Conservation (phyloP, 2,329 filamentous ascomycete species). For the Fusarium agapanthi region DNA sequence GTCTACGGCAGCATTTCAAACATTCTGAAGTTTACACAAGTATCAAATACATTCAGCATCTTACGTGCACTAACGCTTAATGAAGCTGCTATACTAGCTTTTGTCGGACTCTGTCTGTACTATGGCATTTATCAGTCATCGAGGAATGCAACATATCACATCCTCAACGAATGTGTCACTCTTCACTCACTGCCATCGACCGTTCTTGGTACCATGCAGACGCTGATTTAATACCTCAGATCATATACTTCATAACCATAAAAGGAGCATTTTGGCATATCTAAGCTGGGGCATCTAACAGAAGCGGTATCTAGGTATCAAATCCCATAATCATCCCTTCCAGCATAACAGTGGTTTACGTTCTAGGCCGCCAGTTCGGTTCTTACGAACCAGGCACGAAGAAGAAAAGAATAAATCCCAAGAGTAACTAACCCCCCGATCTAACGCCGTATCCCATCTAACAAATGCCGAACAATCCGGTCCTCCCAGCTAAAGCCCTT, state of each 20-base stretch:
- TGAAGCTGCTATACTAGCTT: not conserved
- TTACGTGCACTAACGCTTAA: not conserved
- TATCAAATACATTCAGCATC: not conserved
- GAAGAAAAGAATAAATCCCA: slow-evolving; percentile 5
- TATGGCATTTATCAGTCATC: not conserved
- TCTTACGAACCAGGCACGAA: not conserved
- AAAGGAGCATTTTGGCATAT: not conserved
- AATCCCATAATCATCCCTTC: slow-evolving; percentile 20
- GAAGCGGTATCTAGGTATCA: slow-evolving; percentile 35
- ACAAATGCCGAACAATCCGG: slow-evolving; percentile 23
- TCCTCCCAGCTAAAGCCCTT: not conserved
- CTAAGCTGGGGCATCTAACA: slow-evolving; percentile 12
- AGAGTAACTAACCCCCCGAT: not conserved
- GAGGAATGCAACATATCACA: not conserved
- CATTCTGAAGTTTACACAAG: not conserved
- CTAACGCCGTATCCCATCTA: slow-evolving; percentile 35
- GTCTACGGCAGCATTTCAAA: not conserved
- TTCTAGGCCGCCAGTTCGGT: not conserved
- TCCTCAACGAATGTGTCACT: not conserved
- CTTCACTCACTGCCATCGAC: not conserved
- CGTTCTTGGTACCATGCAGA: not conserved
- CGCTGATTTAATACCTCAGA: not conserved
- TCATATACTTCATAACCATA: not conserved
- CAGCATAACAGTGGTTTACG: not conserved
- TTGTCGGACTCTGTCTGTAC: not conserved